A percentile compares a stretch with the other conserved stretches of the same genome.
Evolutionary conservation across 2,329 filamentous ascomycete species (phyloP).

Genomic region (Fusarium torulosum): DNA sequence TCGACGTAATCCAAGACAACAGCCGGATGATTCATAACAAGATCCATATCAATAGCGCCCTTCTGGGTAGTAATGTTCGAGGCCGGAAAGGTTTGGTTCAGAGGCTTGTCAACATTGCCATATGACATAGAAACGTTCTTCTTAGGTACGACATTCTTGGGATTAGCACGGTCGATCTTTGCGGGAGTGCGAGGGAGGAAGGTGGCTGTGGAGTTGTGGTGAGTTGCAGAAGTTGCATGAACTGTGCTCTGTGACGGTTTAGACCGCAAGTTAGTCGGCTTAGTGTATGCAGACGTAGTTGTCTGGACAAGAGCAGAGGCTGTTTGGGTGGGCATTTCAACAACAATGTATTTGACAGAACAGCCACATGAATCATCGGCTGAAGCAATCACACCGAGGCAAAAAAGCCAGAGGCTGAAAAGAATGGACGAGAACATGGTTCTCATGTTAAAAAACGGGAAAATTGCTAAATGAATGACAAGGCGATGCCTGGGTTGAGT

Average conservation of each 20-base stretch:
- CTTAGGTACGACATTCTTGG: slow-evolving; percentile 16
- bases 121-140: slow-evolving; percentile 23
- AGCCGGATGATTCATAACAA: slow-evolving; percentile 23
- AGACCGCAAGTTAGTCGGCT: neutral
- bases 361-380: slow-evolving; percentile 22
- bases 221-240: neutral
- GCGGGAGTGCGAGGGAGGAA: slow-evolving; percentile 14
- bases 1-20: slow-evolving; percentile 22
- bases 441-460: slow-evolving; percentile 12
- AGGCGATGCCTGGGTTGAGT: slow-evolving; percentile 9
- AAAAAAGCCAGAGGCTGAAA: slow-evolving; percentile 24
- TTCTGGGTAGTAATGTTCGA: neutral
- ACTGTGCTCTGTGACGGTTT: slow-evolving; percentile 15
- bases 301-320: neutral
- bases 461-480: slow-evolving; percentile 12
- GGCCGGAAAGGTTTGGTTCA: slow-evolving; percentile 5
- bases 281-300: neutral
- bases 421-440: slow-evolving; percentile 30
- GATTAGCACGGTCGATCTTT: slow-evolving; percentile 9
- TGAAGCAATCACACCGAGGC: neutral
- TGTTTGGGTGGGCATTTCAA: slow-evolving; percentile 13
- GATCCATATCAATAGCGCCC: slow-evolving; percentile 15
- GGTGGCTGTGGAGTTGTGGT: slow-evolving; percentile 17
- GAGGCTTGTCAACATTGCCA: slow-evolving; percentile 6
- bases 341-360: slow-evolving; percentile 23